A percentile compares a stretch with the other conserved stretches of the same genome.
Evolutionary conservation across 305 asterid species (phyloP).

Genomic region (Fraxinus latifolia): DNA sequence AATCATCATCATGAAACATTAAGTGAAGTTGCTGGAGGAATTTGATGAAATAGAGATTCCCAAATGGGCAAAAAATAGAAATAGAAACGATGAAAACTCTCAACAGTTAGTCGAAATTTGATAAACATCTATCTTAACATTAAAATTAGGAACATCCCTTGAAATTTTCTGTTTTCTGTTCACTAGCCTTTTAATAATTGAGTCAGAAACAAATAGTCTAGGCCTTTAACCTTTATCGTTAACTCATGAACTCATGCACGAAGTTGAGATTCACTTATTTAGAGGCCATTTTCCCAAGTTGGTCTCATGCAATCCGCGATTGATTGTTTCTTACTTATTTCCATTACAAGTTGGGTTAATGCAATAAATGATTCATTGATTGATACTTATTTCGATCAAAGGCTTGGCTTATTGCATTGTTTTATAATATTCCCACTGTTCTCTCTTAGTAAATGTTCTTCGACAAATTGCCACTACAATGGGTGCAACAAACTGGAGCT

Average conservation of each 20-base stretch:
- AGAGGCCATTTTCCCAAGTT: background rate
- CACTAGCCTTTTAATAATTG: background rate
- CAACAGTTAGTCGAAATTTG: background rate
- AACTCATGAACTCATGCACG: background rate
- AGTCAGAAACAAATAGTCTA: background rate
- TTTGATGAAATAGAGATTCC: background rate
- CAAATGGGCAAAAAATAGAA: background rate
- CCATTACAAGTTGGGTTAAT: background rate
- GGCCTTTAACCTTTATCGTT: background rate
- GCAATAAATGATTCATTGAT: background rate
- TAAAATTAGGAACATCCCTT: background rate
- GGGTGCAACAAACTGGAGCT: conserved; percentile 70
- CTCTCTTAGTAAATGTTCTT: conserved; percentile 56
- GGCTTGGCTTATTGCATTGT: background rate
- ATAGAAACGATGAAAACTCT: background rate
- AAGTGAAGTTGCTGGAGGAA: background rate
- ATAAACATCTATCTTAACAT: background rate
- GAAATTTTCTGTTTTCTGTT: background rate
- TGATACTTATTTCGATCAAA: background rate
- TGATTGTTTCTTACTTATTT: background rate
- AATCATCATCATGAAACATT: background rate
- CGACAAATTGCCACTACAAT: conserved; percentile 57
- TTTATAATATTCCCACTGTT: background rate
- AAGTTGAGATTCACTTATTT: background rate
- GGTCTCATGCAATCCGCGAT: background rate